Evolutionary conservation across 345 rosid species (phyloP), one percentile per base, ranked within the genome.

Genomic region (Corchorus olitorius): DNA sequence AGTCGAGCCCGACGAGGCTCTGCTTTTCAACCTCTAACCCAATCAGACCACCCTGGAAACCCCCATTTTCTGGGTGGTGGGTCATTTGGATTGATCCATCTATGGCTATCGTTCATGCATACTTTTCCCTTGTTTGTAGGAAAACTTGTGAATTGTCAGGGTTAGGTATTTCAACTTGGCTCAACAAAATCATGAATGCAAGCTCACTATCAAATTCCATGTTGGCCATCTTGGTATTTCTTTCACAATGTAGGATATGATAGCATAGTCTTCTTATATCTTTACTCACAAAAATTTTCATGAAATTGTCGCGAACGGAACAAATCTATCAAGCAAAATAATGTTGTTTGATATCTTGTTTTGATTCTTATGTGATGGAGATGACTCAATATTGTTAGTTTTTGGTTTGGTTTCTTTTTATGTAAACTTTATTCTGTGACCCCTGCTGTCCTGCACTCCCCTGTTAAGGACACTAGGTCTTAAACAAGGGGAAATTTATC

Each of bases 11-110:
- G 16, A 20, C 6, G 86, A 73, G 81, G 79, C 22, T 75, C 79
- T 37, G n/a, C 71, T 72, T 80, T 64, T 77, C 76, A 53, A 62
- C 76, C 61, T 35, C 65, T 65, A 12, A 65, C 34, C 55, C 52
- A 62, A 43, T 68, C 63, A 69, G 71, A 76, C 62, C 50, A 55
- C 54, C 54, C 54, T 49, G 39, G 66, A 58, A 80, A 59, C 78
- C 87, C 87, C 67, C 56, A 71, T 81, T 76, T 79, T 81, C 75
- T 43, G 84, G 85, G 74, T 82, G 83, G 88, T 84, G 86, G 88
- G 87, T 77, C 86, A 49, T 64, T 74, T 15, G 3, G 75, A 82
- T 68, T 8, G 48, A 54, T 8, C 17, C 63, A 39, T 64, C 54
- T 70, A 60, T 80, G 83, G 80, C 75, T 80, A 48, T 83, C 59